Base-by-base conservation (phyloP, 192 early-diverging fungal genomes). In the Entomortierella beljakovae region DNA sequence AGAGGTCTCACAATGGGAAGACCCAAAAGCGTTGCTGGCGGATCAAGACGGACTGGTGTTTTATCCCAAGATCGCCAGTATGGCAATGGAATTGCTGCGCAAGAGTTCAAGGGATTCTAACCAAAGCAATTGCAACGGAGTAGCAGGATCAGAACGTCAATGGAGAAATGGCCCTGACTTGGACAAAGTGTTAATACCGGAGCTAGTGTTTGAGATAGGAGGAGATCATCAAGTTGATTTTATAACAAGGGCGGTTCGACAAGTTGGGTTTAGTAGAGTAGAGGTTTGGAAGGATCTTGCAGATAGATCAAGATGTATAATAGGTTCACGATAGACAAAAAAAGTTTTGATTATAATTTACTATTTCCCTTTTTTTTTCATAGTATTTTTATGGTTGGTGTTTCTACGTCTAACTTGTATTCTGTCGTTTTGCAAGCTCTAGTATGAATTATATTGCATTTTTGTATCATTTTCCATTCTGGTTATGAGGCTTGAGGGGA, bases 1-100 rank as follows among this genome's bases (percentile, higher is more conserved):
- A 2, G 88, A 89, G 52, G 94, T 99, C 1, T 84, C 84, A n/a
- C 83, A 88, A 29, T 99, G 95, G 95, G 97, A 99, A 73, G 95
- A 97, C 66, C 75, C 70, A 23, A 70, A 81, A 11, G 95, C 97
- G 2, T 74, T 99, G 10, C 71, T 94, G 6, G 87, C 91, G 29
- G 87, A 86, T 25, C 70, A 85, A 9, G 75, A 89, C 26, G 94
- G 92, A 1, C 80, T 81, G 25, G 72, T 68, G 20, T 90, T 94
- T 65, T 88, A 92, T 81, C 60, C 70, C 1, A 68, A 75, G 34
- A 90, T 95, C 33, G 83, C 84, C 3, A 25, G 84, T 29, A 42
- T 83, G 37, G 84, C 88, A 5, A 50, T 53, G 16, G 65, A 64
- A 23, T 22, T 84, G 29, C 64, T 91, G 48, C 51, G 61, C 34